phyloP scores from a whole-genome alignment of 257 asterid species.

The Solanum sitiens region DNA sequence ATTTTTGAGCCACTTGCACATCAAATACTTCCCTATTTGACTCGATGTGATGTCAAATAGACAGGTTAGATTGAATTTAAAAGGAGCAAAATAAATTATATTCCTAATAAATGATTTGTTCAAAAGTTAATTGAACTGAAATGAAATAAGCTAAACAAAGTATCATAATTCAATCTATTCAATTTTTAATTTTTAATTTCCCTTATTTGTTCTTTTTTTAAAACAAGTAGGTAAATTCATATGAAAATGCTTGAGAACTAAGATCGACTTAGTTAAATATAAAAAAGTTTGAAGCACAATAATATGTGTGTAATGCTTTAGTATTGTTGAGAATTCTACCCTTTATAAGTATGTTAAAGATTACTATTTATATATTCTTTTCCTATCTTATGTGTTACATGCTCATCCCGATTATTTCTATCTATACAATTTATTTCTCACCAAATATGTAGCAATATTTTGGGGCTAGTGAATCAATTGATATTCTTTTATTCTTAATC shows the following conservation, averaged over 20 bases:
- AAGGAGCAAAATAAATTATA: neutral
- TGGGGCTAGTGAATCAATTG: rapidly evolving
- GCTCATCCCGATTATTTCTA: neutral
- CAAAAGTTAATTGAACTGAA: too few relatives aligned
- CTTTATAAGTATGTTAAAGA: neutral
- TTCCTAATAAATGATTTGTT: neutral
- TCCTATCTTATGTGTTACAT: neutral
- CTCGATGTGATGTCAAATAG: too few relatives aligned
- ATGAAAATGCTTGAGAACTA: neutral
- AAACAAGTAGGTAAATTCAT: too few relatives aligned
- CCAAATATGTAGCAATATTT: rapidly evolving
- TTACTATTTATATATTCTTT: neutral
- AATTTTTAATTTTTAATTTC: too few relatives aligned
- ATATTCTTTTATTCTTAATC: too few relatives aligned
- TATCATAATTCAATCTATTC: too few relatives aligned
- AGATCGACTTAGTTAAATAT: neutral
- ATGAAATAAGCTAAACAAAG: too few relatives aligned
- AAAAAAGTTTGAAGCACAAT: neutral
- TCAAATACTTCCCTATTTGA: too few relatives aligned
- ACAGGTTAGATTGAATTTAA: neutral
- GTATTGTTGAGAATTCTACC: neutral
- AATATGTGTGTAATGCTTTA: neutral
- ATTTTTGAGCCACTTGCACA: too few relatives aligned
- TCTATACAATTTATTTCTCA: neutral
- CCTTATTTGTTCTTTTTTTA: neutral